phyloP scores from a whole-genome alignment of 768 basidiomycete genomes.

The Clathrus columnatus region DNA sequence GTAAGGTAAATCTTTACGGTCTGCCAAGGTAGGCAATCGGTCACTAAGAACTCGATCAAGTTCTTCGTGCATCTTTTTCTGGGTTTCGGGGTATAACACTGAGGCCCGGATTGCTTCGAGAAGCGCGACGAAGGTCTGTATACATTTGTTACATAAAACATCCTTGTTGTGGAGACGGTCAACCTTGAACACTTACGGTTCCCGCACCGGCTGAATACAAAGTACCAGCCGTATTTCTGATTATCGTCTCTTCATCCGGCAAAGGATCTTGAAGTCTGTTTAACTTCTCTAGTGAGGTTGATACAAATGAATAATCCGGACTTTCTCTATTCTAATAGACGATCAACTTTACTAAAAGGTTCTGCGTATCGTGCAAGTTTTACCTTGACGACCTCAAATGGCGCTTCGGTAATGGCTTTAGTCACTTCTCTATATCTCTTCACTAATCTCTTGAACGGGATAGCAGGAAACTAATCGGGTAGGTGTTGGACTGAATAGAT shows the following conservation, averaged over 20 bases:
- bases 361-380: slow-evolving; percentile 21
- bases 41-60: too few species aligned
- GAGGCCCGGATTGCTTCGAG: too few species aligned
- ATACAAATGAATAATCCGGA: not conserved
- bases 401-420: not conserved
- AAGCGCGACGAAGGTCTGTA: too few species aligned
- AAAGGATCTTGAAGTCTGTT: not conserved
- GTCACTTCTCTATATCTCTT: too few species aligned
- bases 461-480: slow-evolving; percentile 15
- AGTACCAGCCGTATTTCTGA: slow-evolving; percentile 43
- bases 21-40: too few species aligned
- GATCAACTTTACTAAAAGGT: not conserved
- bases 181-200: slow-evolving; percentile 14
- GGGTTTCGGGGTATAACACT: not conserved
- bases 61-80: too few species aligned
- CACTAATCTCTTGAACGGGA: slow-evolving; percentile 8
- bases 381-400: slow-evolving; percentile 11
- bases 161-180: too few species aligned
- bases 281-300: not conserved
- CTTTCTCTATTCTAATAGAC: not conserved
- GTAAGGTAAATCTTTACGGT: not conserved
- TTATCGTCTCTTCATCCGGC: slow-evolving; percentile 28
- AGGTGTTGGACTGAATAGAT: slow-evolving; percentile 4
- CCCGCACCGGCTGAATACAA: slow-evolving; percentile 36
- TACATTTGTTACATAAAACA: too few species aligned